phyloP scores from a whole-genome alignment of 2,329 filamentous ascomycete species.

The Diaporthe batatas region DNA sequence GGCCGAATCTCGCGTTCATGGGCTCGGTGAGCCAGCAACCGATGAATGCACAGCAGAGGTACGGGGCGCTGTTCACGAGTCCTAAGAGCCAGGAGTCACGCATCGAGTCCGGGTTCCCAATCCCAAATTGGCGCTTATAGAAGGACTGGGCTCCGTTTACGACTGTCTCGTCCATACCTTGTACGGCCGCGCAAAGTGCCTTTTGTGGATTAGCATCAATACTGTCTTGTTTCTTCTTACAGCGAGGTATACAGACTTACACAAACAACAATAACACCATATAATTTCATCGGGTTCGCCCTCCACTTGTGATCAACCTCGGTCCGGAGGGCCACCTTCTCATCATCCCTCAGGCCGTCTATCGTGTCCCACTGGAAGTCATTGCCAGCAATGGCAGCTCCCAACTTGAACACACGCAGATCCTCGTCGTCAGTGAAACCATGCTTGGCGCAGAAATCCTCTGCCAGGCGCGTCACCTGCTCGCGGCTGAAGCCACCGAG shows the following conservation, averaged over 20 bases:
- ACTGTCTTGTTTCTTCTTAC: neutral
- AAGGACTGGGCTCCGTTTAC: constrained; percentile 78
- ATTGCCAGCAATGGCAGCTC: constrained; percentile 69
- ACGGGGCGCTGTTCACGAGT: constrained; percentile 71
- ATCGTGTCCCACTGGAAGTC: constrained; percentile 64
- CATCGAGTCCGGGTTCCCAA: constrained; percentile 63
- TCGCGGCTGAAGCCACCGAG: constrained; percentile 56
- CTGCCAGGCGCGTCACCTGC: constrained; percentile 68
- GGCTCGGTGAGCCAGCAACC: constrained; percentile 82
- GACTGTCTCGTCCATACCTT: constrained; percentile 80
- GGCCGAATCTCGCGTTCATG: constrained; percentile 77
- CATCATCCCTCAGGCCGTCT: constrained; percentile 67
- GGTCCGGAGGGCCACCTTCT: constrained; percentile 68
- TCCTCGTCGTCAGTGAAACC: constrained; percentile 68
- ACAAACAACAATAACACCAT: constrained; percentile 70
- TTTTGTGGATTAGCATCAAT: constrained; percentile 57
- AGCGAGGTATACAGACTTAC: constrained; percentile 47
- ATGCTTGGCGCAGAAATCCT: constrained; percentile 69
- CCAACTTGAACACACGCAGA: constrained; percentile 69
- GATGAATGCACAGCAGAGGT: constrained; percentile 75
- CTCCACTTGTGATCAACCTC: constrained; percentile 76
- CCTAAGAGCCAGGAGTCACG: constrained; percentile 66
- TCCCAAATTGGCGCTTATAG: constrained; percentile 72
- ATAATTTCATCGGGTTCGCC: constrained; percentile 74
- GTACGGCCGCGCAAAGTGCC: constrained; percentile 74